Conservation (phyloP, 176 grass and related monocot species). For the Stipa capillata region DNA sequence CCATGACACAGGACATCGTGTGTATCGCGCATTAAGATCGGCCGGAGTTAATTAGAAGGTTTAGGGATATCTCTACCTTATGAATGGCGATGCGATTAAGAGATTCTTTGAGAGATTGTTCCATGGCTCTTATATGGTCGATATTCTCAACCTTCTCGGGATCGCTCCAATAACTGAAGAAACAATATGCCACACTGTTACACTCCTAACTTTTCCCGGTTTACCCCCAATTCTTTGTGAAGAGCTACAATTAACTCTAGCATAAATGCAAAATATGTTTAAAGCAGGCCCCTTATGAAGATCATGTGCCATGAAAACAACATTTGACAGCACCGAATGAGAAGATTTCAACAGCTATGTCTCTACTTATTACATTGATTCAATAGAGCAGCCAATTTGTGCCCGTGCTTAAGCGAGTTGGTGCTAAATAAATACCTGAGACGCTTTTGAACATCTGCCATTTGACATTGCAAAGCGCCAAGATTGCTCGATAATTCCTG, state of each 20-base stretch:
- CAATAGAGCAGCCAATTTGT: not conserved
- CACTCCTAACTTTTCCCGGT: not conserved
- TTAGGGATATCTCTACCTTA: conserved; percentile 30
- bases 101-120: conserved; percentile 67
- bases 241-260: conserved; percentile 20
- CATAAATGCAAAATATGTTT: conserved; percentile 9
- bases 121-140: conserved; percentile 67
- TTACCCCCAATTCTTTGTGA: not conserved
- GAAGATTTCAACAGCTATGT: conserved; percentile 19
- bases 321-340: not conserved
- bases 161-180: conserved; percentile 67
- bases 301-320: conserved; percentile 28
- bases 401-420: not conserved
- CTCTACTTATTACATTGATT: conserved; percentile 23
- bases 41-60: not conserved
- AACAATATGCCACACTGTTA: conserved; percentile 17
- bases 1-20: not conserved
- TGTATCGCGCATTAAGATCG: not conserved
- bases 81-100: conserved; percentile 41
- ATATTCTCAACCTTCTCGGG: conserved; percentile 65
- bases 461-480: conserved; percentile 53
- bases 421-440: conserved; percentile 43
- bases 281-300: not conserved
- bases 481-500: conserved; percentile 60
- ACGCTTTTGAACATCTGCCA: conserved; percentile 46